Conservation (phyloP, 2,329 filamentous ascomycete genomes). For the Pseudodiploospora longispora region DNA sequence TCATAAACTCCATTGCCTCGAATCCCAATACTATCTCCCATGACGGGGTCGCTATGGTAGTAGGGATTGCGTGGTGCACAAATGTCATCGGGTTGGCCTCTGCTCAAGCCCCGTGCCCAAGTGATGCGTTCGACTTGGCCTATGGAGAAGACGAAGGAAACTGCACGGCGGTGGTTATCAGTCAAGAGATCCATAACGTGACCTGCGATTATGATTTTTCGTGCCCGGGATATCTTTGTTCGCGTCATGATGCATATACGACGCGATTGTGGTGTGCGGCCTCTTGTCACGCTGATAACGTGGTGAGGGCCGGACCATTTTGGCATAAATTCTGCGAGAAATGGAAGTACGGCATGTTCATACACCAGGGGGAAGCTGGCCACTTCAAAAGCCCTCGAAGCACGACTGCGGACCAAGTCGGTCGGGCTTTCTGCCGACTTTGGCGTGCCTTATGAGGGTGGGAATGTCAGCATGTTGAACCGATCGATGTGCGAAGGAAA, state of each 20-base stretch:
- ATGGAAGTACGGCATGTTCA: constrained; percentile 36
- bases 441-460: constrained; percentile 14
- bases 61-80: constrained; percentile 35
- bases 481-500: neutral
- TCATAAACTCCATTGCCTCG: constrained; percentile 19
- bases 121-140: constrained; percentile 28
- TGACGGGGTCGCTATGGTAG: constrained; percentile 32
- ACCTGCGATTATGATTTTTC: constrained; percentile 29
- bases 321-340: constrained; percentile 33
- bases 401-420: constrained; percentile 17
- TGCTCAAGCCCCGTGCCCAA: constrained; percentile 32
- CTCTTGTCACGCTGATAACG: constrained; percentile 30
- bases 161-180: constrained; percentile 17
- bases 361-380: constrained; percentile 33
- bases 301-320: constrained; percentile 33
- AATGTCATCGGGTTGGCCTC: constrained; percentile 31
- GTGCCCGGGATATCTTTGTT: constrained; percentile 24
- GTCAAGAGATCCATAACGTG: constrained; percentile 36
- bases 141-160: constrained; percentile 30
- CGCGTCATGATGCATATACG: constrained; percentile 34
- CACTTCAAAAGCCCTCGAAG: constrained; percentile 22
- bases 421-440: constrained; percentile 25
- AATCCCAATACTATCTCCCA: constrained; percentile 38
- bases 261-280: constrained; percentile 24
- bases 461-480: neutral